Evolutionary conservation across 495 filamentous ascomycete species (phyloP).

Genomic region (Penicillium parvum): DNA sequence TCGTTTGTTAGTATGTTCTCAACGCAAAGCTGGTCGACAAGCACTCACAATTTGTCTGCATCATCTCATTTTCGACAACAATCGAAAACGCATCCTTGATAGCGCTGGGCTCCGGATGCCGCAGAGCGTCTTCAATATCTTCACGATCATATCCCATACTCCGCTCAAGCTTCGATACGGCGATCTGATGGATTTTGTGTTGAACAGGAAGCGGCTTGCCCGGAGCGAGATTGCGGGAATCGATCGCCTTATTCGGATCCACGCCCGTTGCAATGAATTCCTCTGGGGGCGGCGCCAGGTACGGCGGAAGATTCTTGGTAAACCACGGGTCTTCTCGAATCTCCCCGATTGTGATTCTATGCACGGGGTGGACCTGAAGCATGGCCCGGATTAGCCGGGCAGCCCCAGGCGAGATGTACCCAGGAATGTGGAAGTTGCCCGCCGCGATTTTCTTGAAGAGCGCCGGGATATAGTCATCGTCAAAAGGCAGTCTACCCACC

Average conservation of each 20-base stretch:
- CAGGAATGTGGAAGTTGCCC: conserved; percentile 82
- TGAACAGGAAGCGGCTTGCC: conserved; percentile 72
- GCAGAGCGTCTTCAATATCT: conserved; percentile 90
- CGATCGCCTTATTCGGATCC: conserved; percentile 84
- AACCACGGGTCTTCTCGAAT: conserved; percentile 97
- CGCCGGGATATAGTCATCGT: conserved; percentile 91
- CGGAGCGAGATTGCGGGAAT: conserved; percentile 69
- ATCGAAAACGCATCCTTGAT: conserved; percentile 99
- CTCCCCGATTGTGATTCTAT: conserved; percentile 87
- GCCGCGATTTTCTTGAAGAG: conserved; percentile 86
- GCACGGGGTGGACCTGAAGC: conserved; percentile 91
- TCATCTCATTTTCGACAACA: conserved; percentile 94
- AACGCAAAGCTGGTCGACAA: not conserved
- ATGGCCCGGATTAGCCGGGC: conserved; percentile 81
- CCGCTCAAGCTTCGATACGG: conserved; percentile 90
- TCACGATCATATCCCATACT: conserved; percentile 96
- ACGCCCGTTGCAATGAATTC: conserved; percentile 92
- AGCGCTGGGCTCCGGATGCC: conserved; percentile 86
- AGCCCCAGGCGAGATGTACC: conserved; percentile 84
- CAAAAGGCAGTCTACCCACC: conserved; percentile 87
- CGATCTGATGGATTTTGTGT: conserved; percentile 83
- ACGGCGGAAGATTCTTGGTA: conserved; percentile 73
- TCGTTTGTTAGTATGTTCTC: conserved; percentile 11
- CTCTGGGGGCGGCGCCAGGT: conserved; percentile 84
- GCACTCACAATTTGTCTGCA: conserved; percentile 80